These are phyloP conservation scores for Dentipellis sp. DNA, from an alignment of 768 basidiomycete genomes.

Conservation along the genomic window DNA sequence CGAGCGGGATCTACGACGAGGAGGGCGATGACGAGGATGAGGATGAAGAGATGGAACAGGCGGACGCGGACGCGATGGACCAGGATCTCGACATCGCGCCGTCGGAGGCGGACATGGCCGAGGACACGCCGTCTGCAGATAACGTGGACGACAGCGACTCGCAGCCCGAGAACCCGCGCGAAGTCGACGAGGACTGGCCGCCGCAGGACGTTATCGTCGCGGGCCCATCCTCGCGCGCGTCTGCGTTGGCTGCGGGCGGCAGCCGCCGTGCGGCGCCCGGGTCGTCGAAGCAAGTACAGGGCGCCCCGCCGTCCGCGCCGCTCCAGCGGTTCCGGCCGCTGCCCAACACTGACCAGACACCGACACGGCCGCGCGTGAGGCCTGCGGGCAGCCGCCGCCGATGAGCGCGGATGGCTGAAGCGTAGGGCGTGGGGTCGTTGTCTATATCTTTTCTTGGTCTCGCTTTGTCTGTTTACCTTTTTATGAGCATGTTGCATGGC, in stretches of 20 bases:
- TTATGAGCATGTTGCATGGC: too few relatives aligned
- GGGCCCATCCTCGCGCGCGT: background rate
- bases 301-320: slow-evolving; percentile 13
- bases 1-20: slow-evolving; percentile 67
- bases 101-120: slow-evolving; percentile 15
- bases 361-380: slow-evolving; percentile 51
- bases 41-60: slow-evolving; percentile 43
- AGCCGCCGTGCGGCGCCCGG: slow-evolving; percentile 5
- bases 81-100: slow-evolving; percentile 38
- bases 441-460: background rate
- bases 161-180: slow-evolving; percentile 1
- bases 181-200: slow-evolving; percentile 6
- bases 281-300: slow-evolving; percentile 5
- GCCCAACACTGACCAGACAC: slow-evolving; percentile 41
- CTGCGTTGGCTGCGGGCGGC: background rate
- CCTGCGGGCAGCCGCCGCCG: slow-evolving; percentile 36
- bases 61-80: slow-evolving; percentile 66
- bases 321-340: slow-evolving; percentile 28
- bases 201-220: background rate
- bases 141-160: slow-evolving; percentile 17
- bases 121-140: slow-evolving; percentile 13
- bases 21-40: slow-evolving; percentile 46
- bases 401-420: slow-evolving; percentile 23
- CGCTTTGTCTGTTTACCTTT: too few relatives aligned
- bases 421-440: background rate